Conservation (phyloP, 1,139 yeast genomes). For the Protomyces pachydermus region DNA sequence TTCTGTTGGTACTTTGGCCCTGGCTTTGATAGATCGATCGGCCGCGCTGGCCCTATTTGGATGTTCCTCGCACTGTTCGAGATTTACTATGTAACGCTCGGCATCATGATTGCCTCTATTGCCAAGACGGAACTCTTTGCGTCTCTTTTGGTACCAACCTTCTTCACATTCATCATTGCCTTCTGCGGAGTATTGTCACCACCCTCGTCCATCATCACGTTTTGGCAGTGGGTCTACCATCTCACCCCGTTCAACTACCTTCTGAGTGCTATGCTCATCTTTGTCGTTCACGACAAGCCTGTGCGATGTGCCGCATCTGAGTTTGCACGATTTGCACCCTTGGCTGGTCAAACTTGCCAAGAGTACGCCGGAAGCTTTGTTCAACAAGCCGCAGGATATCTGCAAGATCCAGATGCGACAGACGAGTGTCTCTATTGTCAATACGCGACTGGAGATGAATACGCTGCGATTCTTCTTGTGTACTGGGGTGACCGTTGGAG, state of each 20-base stretch:
- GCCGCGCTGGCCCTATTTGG: conserved; percentile 43
- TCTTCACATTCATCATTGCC: conserved; percentile 49
- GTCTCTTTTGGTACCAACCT: conserved; percentile 51
- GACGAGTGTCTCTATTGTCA: conserved; percentile 58
- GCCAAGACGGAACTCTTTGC: conserved; percentile 63
- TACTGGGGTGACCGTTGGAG: conserved; percentile 53
- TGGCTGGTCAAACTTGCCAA: conserved; percentile 56
- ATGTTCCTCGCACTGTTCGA: conserved; percentile 53
- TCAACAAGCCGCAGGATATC: conserved; percentile 48
- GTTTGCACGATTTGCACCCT: conserved; percentile 52
- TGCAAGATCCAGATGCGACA: conserved; percentile 52
- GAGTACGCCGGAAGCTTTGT: conserved; percentile 46
- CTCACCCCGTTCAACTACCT: conserved; percentile 66
- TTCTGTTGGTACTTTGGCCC: conserved; percentile 67
- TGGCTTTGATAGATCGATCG: conserved; percentile 50
- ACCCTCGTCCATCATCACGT: conserved; percentile 52
- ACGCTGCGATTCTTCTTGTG: conserved; percentile 46
- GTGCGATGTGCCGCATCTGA: conserved; percentile 55
- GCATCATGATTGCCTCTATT: conserved; percentile 51
- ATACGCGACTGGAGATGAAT: conserved; percentile 52
- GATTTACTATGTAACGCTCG: conserved; percentile 53
- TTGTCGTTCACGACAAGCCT: conserved; percentile 52
- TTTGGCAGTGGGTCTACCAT: conserved; percentile 67
- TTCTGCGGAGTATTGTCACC: conserved; percentile 42
- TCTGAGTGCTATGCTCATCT: conserved; percentile 53